Conservation (phyloP, 176 grass and related monocot genomes). For the Bolboschoenus planiculmis region DNA sequence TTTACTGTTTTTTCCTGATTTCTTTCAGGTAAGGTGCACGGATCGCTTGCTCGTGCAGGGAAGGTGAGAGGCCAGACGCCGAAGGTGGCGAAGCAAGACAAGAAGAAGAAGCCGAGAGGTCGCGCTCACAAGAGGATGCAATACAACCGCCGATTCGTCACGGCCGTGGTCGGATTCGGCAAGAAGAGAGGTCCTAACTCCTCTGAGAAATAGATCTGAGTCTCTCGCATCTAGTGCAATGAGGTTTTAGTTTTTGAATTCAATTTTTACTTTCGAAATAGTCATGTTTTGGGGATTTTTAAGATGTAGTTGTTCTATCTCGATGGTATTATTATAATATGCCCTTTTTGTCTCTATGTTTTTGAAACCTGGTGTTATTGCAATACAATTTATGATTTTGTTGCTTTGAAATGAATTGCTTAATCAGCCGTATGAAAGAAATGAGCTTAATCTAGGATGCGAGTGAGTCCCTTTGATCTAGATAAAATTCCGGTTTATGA, state of each 20-base stretch:
- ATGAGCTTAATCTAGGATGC: background rate
- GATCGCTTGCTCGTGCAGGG: slow-evolving; percentile 68
- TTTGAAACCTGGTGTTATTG: background rate
- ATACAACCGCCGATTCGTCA: slow-evolving; percentile 92
- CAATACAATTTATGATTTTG: background rate
- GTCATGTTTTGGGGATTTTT: background rate
- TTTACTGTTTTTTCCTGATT: background rate
- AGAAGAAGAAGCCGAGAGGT: slow-evolving; percentile 76
- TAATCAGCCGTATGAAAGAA: background rate
- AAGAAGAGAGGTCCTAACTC: slow-evolving; percentile 89
- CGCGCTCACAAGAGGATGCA: slow-evolving; percentile 81
- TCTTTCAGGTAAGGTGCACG: slow-evolving; percentile 76
- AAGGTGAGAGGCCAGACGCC: slow-evolving; percentile 86
- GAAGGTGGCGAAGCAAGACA: slow-evolving; percentile 90
- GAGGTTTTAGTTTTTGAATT: slow-evolving; percentile 12
- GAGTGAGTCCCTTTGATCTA: too few species aligned
- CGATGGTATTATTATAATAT: background rate
- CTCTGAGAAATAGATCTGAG: slow-evolving; percentile 72
- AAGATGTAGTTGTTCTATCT: background rate
- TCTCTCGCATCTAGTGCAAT: background rate
- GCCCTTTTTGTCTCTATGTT: background rate
- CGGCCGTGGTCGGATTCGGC: slow-evolving; percentile 77
- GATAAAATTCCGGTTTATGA: too few species aligned
- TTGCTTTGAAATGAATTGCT: background rate
- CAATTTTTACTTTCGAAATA: background rate